These are phyloP conservation scores for Scheffersomyces coipomensis DNA, from an alignment of 805 yeast species.

Conservation along the genomic window DNA sequence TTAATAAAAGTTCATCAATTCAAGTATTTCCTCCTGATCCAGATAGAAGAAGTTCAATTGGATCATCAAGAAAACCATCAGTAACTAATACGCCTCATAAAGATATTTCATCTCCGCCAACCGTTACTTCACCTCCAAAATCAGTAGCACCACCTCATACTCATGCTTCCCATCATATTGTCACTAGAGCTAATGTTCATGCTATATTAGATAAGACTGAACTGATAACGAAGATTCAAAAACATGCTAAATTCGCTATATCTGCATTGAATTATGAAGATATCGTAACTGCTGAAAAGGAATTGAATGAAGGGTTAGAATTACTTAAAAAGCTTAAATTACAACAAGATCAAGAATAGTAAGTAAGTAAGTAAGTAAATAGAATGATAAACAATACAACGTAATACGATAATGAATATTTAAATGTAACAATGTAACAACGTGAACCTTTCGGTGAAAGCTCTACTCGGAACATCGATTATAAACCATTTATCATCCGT, in stretches of 20 bases:
- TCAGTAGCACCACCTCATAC: conserved; percentile 1
- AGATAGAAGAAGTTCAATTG: not conserved
- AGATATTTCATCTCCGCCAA: not conserved
- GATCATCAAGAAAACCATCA: conserved; percentile 2
- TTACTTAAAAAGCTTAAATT: conserved; percentile 25
- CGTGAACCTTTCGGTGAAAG: no score
- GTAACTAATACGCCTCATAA: not conserved
- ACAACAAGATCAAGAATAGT: conserved; percentile 6
- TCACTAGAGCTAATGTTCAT: conserved; percentile 40
- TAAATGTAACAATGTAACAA: no score
- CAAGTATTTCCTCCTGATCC: conserved; percentile 29
- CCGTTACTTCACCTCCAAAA: not conserved
- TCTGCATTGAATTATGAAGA: conserved; percentile 82
- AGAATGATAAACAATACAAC: no score
- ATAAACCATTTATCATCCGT: no score
- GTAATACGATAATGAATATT: no score
- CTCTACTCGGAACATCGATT: no score
- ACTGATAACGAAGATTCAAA: conserved; percentile 59
- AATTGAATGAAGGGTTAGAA: conserved; percentile 53
- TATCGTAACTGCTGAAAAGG: conserved; percentile 61
- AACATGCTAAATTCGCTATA: conserved; percentile 70
- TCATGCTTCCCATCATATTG: conserved; percentile 4
- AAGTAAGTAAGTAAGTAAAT: no score
- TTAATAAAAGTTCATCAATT: conserved; percentile 37
- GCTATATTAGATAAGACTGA: conserved; percentile 55